Percentiles rank a stretch among this genome's conserved stretches.
Conservation (phyloP, 2,329 filamentous ascomycete genomes). For the Malbranchea zuffiana region DNA sequence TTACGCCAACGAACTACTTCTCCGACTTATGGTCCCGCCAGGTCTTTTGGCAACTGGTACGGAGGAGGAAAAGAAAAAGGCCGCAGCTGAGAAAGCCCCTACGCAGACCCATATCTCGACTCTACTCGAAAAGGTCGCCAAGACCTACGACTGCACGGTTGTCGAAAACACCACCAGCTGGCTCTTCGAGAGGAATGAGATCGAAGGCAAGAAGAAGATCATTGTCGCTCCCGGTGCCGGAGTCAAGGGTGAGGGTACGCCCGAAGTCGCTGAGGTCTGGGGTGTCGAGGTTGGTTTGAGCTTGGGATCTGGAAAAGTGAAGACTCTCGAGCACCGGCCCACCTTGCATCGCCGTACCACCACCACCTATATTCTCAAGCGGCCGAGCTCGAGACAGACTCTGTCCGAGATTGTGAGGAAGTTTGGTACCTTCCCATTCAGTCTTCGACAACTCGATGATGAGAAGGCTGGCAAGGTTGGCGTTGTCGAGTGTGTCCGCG, state of each 20-base stretch:
- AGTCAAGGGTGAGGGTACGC: constrained; percentile 78
- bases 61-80: constrained; percentile 93
- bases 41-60: constrained; percentile 70
- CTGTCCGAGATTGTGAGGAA: constrained; percentile 93
- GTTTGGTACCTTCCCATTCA: constrained; percentile 97
- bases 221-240: constrained; percentile 71
- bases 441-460: constrained; percentile 88
- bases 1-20: constrained; percentile 89
- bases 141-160: constrained; percentile 80
- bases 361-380: constrained; percentile 86
- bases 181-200: constrained; percentile 93
- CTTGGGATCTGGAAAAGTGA: constrained; percentile 86
- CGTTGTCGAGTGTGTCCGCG: constrained; percentile 89
- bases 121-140: constrained; percentile 81
- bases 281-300: constrained; percentile 93
- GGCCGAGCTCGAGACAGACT: constrained; percentile 82
- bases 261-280: constrained; percentile 90
- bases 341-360: constrained; percentile 89
- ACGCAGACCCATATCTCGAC: constrained; percentile 78
- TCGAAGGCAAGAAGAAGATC: constrained; percentile 97
- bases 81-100: constrained; percentile 66
- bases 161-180: constrained; percentile 98
- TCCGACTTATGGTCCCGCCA: constrained; percentile 84
- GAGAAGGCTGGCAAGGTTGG: constrained; percentile 93
- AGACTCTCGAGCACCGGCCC: constrained; percentile 73